Evolutionary conservation across 352 stramenopile species (phyloP), one percentile per base, ranked within the genome.

Genomic region (Thalassiosira hispida): DNA sequence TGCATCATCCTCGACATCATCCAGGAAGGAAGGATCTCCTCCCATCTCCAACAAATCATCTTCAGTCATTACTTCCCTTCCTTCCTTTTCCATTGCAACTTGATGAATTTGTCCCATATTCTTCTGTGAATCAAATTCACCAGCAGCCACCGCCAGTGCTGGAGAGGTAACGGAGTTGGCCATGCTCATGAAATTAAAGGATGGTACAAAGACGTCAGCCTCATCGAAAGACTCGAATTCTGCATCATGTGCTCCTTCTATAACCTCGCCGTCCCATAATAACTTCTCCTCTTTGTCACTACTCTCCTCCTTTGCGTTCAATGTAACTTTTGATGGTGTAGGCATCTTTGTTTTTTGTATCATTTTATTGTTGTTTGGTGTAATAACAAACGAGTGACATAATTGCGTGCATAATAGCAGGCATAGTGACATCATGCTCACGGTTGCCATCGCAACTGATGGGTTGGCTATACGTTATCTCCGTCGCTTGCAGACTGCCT

Each of bases 221-320:
- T 60, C 22, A 20, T 67, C 47, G 3, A 35, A 8, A 4, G 31
- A 25, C 22, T 74, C 73, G 33, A 81, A 81, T 62, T 81, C 73
- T 11, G 35, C 53, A 55, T 81, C 73, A 33, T 81, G 73, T 23
- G 73, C 62, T 7, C 63, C 63, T 51, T 81, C 73, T 14, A 75
- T 40, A 1, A 68, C 51, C 6, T n/a, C 44, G 12, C 73, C 73
- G 56, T 81, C 73, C 73, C 73, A 81, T 51, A 66, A 55, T 3
- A 11, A 64, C 25, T 51, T 64, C 60, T 42, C 71, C 46, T 2
- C 1, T 11, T 20, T 51, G 6, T 55, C 12, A 42, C 46, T 40
- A 31, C 29, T 8, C 12, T 12, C 20, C 11, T 63, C 65, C 23
- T 65, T 57, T 35, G 52, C 51, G 22, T 31, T 55, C 42, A 35